Evolutionary conservation across 179 eudicot species (phyloP), one percentile per base, ranked within the genome.

Genomic region (Spinacia oleracea): DNA sequence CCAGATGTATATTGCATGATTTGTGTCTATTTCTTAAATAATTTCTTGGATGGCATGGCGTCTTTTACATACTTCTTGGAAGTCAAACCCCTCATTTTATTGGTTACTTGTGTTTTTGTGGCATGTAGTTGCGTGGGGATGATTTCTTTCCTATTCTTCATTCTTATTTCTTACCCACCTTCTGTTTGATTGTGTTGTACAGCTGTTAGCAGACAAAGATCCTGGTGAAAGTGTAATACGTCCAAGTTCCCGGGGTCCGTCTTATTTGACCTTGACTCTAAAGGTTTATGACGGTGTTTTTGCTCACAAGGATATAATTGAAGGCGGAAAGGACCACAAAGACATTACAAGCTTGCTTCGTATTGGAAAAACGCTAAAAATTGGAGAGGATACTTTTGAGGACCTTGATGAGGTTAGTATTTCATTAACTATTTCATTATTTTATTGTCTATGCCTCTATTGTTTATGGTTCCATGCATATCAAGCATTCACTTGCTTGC

Each of bases 271-370:
- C 1, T 79, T 96, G 87, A 92, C 98, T 38, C 81, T 94, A 48
- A 92, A 96, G 84, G 83, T 96, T 51, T 92, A 91, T 86, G 94
- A 96, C 80, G 97, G 92, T 34, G 93, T 96, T 34, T 96, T 86
- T 85, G 96, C 99, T 71, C 94, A 96, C 87, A 94, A 96, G 81
- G 97, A 96, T 79, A 92, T 96, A 66, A 66, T 82, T 72, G 99
- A 96, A 85, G 95, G 93, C 72, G 97, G 98, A 74, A 96, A 96
- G 87, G 98, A 94, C 67, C 93, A 90, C 85, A 96, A 94, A 89
- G 99, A 94, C 76, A 87, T 92, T 43, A 88, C 98, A 70, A 92
- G 98, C 89, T 82, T 96, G 90, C 92, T 96, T 73, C 90, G 97
- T 38, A 90, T 96, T 58, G 97, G 98, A 50, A 96, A 94, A 85